A percentile compares a stretch with the other conserved stretches of the same genome.
Conservation (phyloP, 768 basidiomycete genomes). For the Lyophyllum atratum region DNA sequence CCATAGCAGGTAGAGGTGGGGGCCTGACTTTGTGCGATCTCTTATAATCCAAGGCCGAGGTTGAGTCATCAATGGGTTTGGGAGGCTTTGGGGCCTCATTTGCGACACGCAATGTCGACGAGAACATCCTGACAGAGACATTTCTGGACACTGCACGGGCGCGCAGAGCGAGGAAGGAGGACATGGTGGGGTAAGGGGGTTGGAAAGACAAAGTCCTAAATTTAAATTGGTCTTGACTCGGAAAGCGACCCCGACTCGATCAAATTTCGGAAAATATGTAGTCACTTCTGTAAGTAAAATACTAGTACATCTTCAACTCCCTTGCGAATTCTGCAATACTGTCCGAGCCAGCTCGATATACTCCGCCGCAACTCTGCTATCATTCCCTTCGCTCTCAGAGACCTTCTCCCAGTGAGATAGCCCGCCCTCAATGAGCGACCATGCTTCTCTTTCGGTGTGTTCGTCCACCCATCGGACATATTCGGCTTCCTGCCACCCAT, state of each 20-base stretch:
- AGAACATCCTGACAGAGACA: slow-evolving; percentile 36
- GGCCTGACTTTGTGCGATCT: slow-evolving; percentile 66
- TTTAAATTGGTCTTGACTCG: slow-evolving; percentile 4
- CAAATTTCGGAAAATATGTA: slow-evolving; percentile 3
- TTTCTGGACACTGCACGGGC: slow-evolving; percentile 29
- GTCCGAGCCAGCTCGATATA: slow-evolving; percentile 68
- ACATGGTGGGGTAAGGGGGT: slow-evolving; percentile 21
- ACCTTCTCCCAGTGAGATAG: slow-evolving; percentile 79
- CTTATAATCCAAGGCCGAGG: slow-evolving; percentile 94
- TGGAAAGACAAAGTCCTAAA: slow-evolving; percentile 1
- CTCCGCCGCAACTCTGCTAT: slow-evolving; percentile 48
- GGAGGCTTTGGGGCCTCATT: slow-evolving; percentile 66
- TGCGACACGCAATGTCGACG: slow-evolving; percentile 33
- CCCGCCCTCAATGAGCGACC: slow-evolving; percentile 79
- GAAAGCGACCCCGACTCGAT: slow-evolving; percentile 10
- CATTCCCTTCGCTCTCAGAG: slow-evolving; percentile 56
- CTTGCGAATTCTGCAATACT: slow-evolving; percentile 53
- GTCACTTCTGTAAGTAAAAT: no score
- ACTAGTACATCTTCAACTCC: background rate
- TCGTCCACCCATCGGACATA: slow-evolving; percentile 97
- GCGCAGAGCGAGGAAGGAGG: slow-evolving; percentile 31
- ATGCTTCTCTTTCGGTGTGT: slow-evolving; percentile 79
- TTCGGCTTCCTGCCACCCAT: slow-evolving; percentile 95
- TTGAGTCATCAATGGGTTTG: slow-evolving; percentile 86
- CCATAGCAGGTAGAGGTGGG: slow-evolving; percentile 83